These are phyloP conservation scores for Candida sithepensis DNA, from an alignment of 805 yeast species.

Conservation along the genomic window DNA sequence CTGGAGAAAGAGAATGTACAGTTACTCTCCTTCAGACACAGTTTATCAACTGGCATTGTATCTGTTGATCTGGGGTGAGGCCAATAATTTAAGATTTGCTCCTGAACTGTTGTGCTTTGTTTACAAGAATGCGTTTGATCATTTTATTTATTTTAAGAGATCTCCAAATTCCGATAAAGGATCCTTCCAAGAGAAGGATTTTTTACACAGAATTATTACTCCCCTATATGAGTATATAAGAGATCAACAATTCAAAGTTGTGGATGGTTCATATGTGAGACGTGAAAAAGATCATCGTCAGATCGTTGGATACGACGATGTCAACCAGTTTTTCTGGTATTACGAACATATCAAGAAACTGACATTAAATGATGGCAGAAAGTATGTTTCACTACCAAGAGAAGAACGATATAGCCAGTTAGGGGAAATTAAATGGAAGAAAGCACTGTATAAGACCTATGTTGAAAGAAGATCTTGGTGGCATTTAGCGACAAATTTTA, in stretches of 20 bases:
- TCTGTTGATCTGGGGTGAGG: slow-evolving; percentile 72
- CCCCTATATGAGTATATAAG: slow-evolving; percentile 58
- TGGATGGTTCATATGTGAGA: slow-evolving; percentile 53
- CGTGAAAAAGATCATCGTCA: slow-evolving; percentile 67
- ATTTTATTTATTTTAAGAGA: slow-evolving; percentile 35
- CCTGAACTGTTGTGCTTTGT: slow-evolving; percentile 53
- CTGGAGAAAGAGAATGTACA: slow-evolving; percentile 68
- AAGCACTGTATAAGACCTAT: slow-evolving; percentile 42
- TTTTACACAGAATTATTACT: slow-evolving; percentile 38
- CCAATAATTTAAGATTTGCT: slow-evolving; percentile 56
- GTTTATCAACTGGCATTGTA: slow-evolving; percentile 63
- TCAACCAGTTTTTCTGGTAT: slow-evolving; percentile 51
- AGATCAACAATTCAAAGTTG: slow-evolving; percentile 60
- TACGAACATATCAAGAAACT: slow-evolving; percentile 34
- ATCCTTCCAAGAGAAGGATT: slow-evolving; percentile 24
- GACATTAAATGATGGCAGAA: slow-evolving; percentile 31
- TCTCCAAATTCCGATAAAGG: slow-evolving; percentile 11
- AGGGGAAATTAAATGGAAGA: slow-evolving; percentile 37
- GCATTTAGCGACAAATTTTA: slow-evolving; percentile 46
- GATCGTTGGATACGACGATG: slow-evolving; percentile 55
- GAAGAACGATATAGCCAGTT: slow-evolving; percentile 32
- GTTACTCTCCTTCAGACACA: slow-evolving; percentile 51
- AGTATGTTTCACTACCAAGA: slow-evolving; percentile 28
- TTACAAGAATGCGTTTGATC: slow-evolving; percentile 53
- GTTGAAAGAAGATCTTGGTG: slow-evolving; percentile 47